Base-by-base conservation (phyloP, 768 basidiomycete species). In the Suillus occidentalis region DNA sequence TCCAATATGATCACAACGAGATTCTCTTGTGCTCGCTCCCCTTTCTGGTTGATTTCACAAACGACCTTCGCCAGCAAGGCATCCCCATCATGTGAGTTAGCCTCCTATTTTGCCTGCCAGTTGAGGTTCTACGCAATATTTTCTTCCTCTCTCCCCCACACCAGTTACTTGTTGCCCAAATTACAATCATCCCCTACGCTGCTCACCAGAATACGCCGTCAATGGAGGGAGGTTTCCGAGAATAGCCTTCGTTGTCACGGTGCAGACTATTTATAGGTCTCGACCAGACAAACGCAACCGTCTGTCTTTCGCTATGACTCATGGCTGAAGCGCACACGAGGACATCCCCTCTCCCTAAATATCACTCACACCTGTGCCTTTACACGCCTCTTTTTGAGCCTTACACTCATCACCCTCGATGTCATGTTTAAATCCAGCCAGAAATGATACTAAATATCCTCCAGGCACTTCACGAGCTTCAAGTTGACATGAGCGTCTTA, bases 351-450 rank as follows among this genome's bases (percentile, higher is more conserved):
- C 25, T 25, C n/a, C n/a, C 47, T 50, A 25, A 13, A 50, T 25
- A 50, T 25, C 6, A 3, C 49, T 12, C 0, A 16, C 25, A 22
- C 6, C 3, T 16, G 10, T 6, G 16, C 14, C 14, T 25, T 3
- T 25, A 6, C 28, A 16, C 22, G 25, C 16, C 6, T 13, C 14
- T 13, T 50, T 50, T 28, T 16, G 6, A 25, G 49, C 14, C 49
- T 50, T 50, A 25, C 14, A 25, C 6, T 3, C 6, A 50, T 16
- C 49, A 50, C 25, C 42, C 75, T 75, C 3, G 12, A n/a, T n/a
- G n/a, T n/a, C n/a, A n/a, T n/a, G n/a, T n/a, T n/a, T n/a, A n/a
- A n/a, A n/a, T n/a, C n/a, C n/a, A n/a, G n/a, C n/a, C n/a, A 9
- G 5, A 22, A 49, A 49, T 13, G 5, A 12, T 49, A 5, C 12